Base-by-base conservation (phyloP, 805 yeast species). In the Myxozyma geophila region DNA sequence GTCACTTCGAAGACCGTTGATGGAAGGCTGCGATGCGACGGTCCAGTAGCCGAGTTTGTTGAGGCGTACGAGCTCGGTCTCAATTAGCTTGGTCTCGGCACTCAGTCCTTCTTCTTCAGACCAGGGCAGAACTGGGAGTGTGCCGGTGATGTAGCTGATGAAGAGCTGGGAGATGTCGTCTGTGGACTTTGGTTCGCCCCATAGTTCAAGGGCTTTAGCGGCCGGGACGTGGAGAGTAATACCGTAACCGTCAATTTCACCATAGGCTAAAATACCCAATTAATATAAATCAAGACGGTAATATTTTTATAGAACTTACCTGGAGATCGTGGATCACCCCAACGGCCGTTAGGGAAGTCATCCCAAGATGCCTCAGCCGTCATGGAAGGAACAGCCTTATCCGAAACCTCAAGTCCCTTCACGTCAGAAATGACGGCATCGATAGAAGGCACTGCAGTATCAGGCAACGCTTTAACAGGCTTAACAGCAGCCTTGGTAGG, bases 241-340 rank as follows among this genome's bases (percentile, higher is more conserved):
- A 1, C 98, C 98, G 75, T 93, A 95, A 37, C 98, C 98, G 75
- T 92, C 98, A 71, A 93, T 90, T 77, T 93, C 98, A 80, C 98
- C 99, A 76, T 89, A 93, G 0, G 98, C 98, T 19, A 98, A 97
- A 40, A 97, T 90, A 44, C 33, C 4, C 2, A 36, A 28, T 36
- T 41, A 40, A 41, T 54, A n/a, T 13, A 15, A 36, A 13, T 15
- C 23, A 12, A 15, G n/a, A 44, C 21, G 41, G 6, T n/a, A 9
- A 2, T 13, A 13, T 5, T 9, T 15, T 92, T 82, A 68, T 90
- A 96, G 72, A 96, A 97, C 77, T 89, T 92, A 1, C 98, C 98
- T 4, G 99, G 99, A 49, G 98, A 95, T 64, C 96, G 82, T 2
- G 98, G 90, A 75, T 95, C 98, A 72, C 99, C 99, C 92, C 97